Percentiles rank a stretch among this genome's conserved stretches.
Evolutionary conservation across 2,329 filamentous ascomycete genomes (phyloP).

Genomic region (Pezicula neosporulosa): DNA sequence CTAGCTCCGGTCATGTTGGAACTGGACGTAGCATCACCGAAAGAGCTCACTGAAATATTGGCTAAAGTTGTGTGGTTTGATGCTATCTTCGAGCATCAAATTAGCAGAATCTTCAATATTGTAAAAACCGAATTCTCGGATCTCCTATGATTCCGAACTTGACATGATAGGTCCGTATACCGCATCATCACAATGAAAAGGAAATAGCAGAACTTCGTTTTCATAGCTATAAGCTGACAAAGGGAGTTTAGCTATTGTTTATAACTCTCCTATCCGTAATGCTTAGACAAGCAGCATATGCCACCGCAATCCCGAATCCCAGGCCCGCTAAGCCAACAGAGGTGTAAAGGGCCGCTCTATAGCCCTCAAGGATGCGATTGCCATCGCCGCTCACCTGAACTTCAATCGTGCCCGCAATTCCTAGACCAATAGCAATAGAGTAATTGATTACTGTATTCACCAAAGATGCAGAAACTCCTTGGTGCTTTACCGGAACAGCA

Average conservation of each 20-base stretch:
- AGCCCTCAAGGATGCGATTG: neutral
- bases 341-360: constrained; percentile 2
- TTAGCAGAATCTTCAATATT: neutral
- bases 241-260: no score
- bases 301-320: neutral
- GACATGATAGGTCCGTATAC: no score
- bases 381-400: constrained; percentile 24
- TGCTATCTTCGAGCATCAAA: neutral
- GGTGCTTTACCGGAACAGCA: constrained; percentile 39
- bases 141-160: no score
- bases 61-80: neutral
- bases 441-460: constrained; percentile 67
- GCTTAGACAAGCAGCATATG: neutral
- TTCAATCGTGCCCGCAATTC: constrained; percentile 63
- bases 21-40: neutral
- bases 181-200: no score
- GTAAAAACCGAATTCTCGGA: no score
- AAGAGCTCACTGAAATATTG: neutral
- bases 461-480: constrained; percentile 50
- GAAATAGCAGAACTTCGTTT: no score
- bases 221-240: no score
- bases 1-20: neutral
- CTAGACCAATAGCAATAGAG: constrained; percentile 60
- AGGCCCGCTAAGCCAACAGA: neutral
- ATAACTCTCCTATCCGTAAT: no score